These are phyloP conservation scores for Nepenthes gracilis DNA, from an alignment of 148 eudicot species.

Conservation along the genomic window DNA sequence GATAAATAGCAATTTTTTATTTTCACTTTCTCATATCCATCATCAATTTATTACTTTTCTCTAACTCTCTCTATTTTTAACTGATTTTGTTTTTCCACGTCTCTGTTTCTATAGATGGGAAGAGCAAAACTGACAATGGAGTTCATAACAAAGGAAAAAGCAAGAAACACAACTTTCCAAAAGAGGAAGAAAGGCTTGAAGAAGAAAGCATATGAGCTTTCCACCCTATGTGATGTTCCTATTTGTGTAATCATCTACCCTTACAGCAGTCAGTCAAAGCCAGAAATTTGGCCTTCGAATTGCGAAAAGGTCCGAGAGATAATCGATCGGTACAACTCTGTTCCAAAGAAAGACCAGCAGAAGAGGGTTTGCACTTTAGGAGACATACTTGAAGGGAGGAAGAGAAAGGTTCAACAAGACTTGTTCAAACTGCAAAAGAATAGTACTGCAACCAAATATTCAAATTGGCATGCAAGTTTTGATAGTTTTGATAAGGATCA, in stretches of 20 bases:
- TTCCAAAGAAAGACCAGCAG: conserved; percentile 9
- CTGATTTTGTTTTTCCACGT: too few species aligned
- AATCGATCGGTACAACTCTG: conserved; percentile 5
- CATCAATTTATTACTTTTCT: too few species aligned
- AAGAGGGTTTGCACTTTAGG: conserved; percentile 1
- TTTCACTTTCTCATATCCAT: too few species aligned
- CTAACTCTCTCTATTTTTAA: too few species aligned
- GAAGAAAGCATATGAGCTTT: conserved; percentile 21
- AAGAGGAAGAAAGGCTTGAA: conserved; percentile 17
- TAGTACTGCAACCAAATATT: background rate
- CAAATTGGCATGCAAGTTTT: conserved; percentile 3
- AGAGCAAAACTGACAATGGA: conserved; percentile 26
- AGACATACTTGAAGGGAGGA: conserved; percentile 13
- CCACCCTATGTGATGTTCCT: conserved; percentile 18
- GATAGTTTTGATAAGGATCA: background rate
- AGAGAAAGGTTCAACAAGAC: conserved; percentile 2
- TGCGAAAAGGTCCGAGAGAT: background rate
- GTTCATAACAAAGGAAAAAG: conserved; percentile 1
- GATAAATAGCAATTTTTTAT: too few species aligned
- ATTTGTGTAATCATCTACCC: conserved; percentile 19
- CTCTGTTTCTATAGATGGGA: conserved; percentile 15
- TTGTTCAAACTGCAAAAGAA: background rate
- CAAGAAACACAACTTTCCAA: conserved; percentile 10
- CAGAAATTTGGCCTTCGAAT: background rate
- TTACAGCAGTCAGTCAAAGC: background rate